Conservation (phyloP, 345 rosid genomes). For the Laguncularia racemosa region DNA sequence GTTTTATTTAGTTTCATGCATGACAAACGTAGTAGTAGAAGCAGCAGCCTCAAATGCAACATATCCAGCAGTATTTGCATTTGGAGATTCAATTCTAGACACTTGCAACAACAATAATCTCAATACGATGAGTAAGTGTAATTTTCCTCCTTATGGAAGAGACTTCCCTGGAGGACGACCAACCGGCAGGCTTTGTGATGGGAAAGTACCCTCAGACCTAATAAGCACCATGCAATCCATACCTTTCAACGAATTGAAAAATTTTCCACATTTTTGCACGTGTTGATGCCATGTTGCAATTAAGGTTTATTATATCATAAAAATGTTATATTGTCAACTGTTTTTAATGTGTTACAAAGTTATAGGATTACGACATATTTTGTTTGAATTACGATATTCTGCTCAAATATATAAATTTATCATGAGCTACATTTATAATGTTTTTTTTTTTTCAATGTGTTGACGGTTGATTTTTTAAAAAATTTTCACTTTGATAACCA, state of each 20-base stretch:
- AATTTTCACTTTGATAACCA: no score
- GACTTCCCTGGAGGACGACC: slow-evolving; percentile 22
- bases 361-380: not conserved
- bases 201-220: slow-evolving; percentile 32
- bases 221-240: slow-evolving; percentile 11
- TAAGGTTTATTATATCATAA: no score
- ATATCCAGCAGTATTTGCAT: slow-evolving; percentile 21
- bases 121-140: slow-evolving; percentile 16
- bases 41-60: not conserved
- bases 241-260: no score
- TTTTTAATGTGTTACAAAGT: not conserved
- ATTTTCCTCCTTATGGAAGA: slow-evolving; percentile 37
- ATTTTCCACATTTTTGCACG: no score
- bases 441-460: not conserved
- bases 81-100: slow-evolving; percentile 41
- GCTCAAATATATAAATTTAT: not conserved
- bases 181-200: slow-evolving; percentile 34
- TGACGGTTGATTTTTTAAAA: no score
- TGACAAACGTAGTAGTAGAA: no score
- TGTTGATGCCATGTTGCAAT: no score
- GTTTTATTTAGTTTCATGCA: no score
- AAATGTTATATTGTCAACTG: no score
- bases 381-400: not conserved
- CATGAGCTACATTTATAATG: not conserved
- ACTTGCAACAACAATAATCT: slow-evolving; percentile 31